These are phyloP conservation scores for Paragyromitra xinjiangensis DNA, from an alignment of 495 filamentous ascomycete genomes.

Conservation along the genomic window DNA sequence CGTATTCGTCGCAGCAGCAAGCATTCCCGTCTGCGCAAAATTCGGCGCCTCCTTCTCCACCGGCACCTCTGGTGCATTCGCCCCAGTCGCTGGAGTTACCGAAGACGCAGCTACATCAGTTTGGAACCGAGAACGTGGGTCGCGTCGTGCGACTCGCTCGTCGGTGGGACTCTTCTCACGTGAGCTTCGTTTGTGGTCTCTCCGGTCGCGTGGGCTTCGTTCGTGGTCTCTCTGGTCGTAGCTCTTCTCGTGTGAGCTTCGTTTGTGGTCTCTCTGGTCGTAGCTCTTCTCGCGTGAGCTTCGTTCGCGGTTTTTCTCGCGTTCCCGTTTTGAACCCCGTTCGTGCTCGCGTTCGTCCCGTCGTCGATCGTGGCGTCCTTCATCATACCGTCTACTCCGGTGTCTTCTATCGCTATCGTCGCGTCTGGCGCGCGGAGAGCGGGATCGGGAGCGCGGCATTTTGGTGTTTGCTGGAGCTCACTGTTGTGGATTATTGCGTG, in stretches of 20 bases:
- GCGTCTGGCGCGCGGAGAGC: slow-evolving; percentile 29
- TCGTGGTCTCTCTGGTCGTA: neutral
- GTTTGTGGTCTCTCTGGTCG: neutral
- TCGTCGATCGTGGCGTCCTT: slow-evolving; percentile 12
- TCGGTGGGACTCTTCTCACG: neutral
- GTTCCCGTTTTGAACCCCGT: neutral
- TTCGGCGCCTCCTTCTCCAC: slow-evolving; percentile 88
- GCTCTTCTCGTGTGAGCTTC: slow-evolving; percentile 12
- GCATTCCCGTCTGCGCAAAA: slow-evolving; percentile 77
- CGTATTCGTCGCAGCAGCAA: slow-evolving; percentile 89
- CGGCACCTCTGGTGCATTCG: slow-evolving; percentile 22
- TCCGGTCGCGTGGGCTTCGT: neutral
- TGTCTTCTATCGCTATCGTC: slow-evolving; percentile 1
- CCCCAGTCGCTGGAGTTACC: slow-evolving; percentile 24
- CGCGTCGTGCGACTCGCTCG: slow-evolving; percentile 16
- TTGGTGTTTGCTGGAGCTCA: neutral
- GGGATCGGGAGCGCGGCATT: slow-evolving; percentile 50
- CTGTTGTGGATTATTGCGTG: neutral
- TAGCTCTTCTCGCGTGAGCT: slow-evolving; percentile 16
- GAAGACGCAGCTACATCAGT: neutral
- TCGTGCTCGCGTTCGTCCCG: neutral
- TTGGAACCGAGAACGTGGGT: neutral
- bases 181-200: neutral
- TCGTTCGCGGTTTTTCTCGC: neutral
- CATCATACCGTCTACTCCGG: slow-evolving; percentile 24